Base-by-base conservation (phyloP, 768 basidiomycete genomes). In the Pleurotus platypus region DNA sequence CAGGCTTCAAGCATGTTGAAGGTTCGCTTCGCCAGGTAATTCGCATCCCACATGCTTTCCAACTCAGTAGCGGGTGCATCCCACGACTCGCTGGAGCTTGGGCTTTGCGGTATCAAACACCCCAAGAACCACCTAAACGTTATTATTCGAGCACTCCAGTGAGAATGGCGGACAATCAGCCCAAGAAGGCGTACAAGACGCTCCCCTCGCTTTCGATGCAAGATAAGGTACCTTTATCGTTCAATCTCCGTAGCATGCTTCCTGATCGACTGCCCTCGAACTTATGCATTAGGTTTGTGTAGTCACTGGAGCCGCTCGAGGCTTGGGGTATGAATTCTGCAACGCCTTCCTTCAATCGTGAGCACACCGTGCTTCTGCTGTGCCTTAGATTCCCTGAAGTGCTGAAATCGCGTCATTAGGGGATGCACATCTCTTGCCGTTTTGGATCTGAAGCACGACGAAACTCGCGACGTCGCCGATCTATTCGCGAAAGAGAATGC, bases 281-380 rank as follows among this genome's bases (percentile, higher is more conserved):
- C 5, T 3, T n/a, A 11, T 39, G 24, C 46, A 57, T 15, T 66
- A 96, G 87, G 93, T 94, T 55, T 92, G 92, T 73, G 75, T 95
- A 63, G 86, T 98, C 50, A 98, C 96, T 39, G 96, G 96, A 46
- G 96, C 87, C 55, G 96, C 94, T 11, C 81, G 90, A 64, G 96
- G 96, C 5, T 75, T 98, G 46, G 96, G 96, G 5, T 81, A 89
- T 62, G 88, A 93, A 70, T 93, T 98, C 68, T 94, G 93, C 68
- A 82, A 86, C 46, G 94, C 94, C 11, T 94, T 98, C 70, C 65
- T 94, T 62, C 86, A 90, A 72, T 90, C 90, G 90, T 92, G 64
- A 11, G 46, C 57, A 39, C 56, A 60, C 24, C 43, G 35, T 46
- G 46, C 18, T 35, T 27, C 40, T 45, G 49, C n/a, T 42, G 16